Base-by-base conservation (phyloP, 2,329 filamentous ascomycete species). In the Fusarium hainanense region DNA sequence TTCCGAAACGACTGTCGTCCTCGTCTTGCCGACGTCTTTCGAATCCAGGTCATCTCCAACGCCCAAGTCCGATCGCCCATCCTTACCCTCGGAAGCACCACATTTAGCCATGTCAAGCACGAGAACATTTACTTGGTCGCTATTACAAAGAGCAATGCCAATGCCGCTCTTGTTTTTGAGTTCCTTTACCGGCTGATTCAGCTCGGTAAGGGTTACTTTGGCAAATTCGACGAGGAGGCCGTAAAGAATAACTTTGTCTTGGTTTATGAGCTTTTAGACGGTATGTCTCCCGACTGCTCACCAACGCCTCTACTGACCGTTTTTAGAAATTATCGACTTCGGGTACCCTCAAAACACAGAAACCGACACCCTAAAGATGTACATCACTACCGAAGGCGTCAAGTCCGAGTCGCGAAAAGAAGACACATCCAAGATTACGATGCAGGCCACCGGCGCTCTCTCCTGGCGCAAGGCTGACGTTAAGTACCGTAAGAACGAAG, bases 171-270 rank as follows among this genome's bases (percentile, higher is more conserved):
- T 59, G 93, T 99, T 25, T 99, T 99, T 78, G 96, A 99, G 84
- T 99, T 99, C 79, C 85, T 99, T 67, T 98, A 98, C 84, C 90
- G 94, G 74, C 84, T 99, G 77, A 93, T 98, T 71, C 88, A 91
- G 77, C 85, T 99, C 70, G 96, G 96, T 43, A 94, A 93, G 83
- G 93, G 94, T 61, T 99, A 99, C 82, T 99, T 99, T 86, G 95
- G 93, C 79, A 98, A 98, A 82, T 97, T 99, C 78, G 96, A 99
- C 78, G 96, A 99, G 85, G 96, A 99, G 83, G 94, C 96, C 60
- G 95, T 99, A 75, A 99, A 99, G 90, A 98, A 98, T 84, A 99
- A 99, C 85, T 99, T 99, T 83, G 96, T 99, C 70, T 86, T 99
- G 72, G 94, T 99, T 41, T 99, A 99, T 82, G 96, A 99, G 86